Base-by-base conservation (phyloP, 345 rosid genomes). In the Crucihimalaya himalaica region DNA sequence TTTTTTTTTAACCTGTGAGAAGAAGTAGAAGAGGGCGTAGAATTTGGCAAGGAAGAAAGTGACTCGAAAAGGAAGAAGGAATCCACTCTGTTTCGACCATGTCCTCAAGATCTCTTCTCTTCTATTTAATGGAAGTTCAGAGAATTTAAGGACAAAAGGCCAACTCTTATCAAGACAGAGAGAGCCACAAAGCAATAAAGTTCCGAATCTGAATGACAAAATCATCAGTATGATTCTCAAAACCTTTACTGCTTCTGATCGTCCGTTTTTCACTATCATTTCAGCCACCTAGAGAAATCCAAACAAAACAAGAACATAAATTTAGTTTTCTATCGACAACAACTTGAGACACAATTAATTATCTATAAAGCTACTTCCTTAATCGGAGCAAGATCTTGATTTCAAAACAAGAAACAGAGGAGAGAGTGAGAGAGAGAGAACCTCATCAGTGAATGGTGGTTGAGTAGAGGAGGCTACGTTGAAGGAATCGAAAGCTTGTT, bases 121-220 rank as follows among this genome's bases (percentile, higher is more conserved):
- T 65, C 42, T 89, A n/a, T 80, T 76, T 75, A 81, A 21, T 20
- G 96, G 67, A 54, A 93, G 60, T 40, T 88, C 82, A 37, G 88
- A 81, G 78, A 93, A 90, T n/a, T 75, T 85, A 79, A 74, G 91
- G 21, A 93, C 53, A 54, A 89, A 86, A 5, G 96, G 97, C 93
- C 90, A 89, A 16, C 31, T 68, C 81, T 85, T 77, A 27, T 70
- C 86, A 53, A 86, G 78, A 80, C 89, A 87, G 57, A 78, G 42
- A 23, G 72, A 77, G 52, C 97, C 96, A 69, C 95, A 88, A 9
- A 90, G 88, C 74, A 88, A 68, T 20, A 88, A 61, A 20, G 95
- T 87, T 28, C 93, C 95, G 54, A 88, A 28, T 75, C 97, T 85
- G 74, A 65, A 90, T 15, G 93, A 86, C 6, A 93, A 71, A 42